Evolutionary conservation across 176 grass and related monocot genomes (phyloP).

Genomic region (Oryza australiensis): DNA sequence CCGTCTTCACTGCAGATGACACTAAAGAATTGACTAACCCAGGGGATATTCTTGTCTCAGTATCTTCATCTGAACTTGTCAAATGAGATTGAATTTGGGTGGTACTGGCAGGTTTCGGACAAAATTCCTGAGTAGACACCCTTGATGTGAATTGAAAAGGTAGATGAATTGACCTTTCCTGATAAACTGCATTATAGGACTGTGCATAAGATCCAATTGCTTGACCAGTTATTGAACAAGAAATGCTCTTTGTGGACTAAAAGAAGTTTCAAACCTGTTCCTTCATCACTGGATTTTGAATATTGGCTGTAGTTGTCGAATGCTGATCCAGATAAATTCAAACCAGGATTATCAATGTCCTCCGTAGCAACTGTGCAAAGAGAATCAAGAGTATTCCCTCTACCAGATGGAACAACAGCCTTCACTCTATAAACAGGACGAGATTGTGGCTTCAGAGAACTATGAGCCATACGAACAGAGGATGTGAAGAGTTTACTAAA

Average conservation of each 20-base stretch:
- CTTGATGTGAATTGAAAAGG: conserved; percentile 22
- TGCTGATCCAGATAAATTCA: conserved; percentile 25
- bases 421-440: conserved; percentile 32
- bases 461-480: conserved; percentile 44
- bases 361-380: background rate
- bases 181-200: conserved; percentile 19
- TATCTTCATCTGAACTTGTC: conserved; percentile 39
- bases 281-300: conserved; percentile 40
- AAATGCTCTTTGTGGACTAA: conserved; percentile 19
- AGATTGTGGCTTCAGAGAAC: conserved; percentile 29
- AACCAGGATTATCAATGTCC: background rate
- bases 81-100: conserved; percentile 35
- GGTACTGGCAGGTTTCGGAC: conserved; percentile 18
- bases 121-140: conserved; percentile 32
- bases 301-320: conserved; percentile 15
- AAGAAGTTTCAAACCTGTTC: conserved; percentile 17
- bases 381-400: conserved; percentile 31
- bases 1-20: conserved; percentile 27
- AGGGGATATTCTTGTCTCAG: conserved; percentile 31
- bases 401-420: conserved; percentile 31
- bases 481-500: conserved; percentile 43
- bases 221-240: conserved; percentile 12
- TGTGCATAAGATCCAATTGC: conserved; percentile 42
- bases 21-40: conserved; percentile 32
- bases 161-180: conserved; percentile 40